Percentiles rank a stretch among this genome's conserved stretches.
Evolutionary conservation across 371 early-diverging fungal species (phyloP).

Genomic region (Lichtheimia corymbifera): DNA sequence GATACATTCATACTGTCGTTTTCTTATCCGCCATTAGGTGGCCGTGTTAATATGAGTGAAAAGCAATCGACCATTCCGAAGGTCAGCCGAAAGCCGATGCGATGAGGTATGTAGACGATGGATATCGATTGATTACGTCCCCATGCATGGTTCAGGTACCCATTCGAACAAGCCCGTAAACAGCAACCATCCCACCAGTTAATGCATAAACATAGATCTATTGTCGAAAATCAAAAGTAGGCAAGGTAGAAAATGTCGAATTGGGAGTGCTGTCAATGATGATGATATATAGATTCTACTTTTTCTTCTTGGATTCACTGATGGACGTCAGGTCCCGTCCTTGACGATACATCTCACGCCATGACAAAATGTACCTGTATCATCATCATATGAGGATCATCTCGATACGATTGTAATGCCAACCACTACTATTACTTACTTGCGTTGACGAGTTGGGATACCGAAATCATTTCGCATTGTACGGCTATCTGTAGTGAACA

Average conservation of each 20-base stretch:
- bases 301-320: constrained; percentile 10
- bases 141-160: no score
- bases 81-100: no score
- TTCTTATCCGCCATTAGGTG: no score
- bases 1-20: no score
- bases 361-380: constrained; percentile 18
- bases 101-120: no score
- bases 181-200: no score
- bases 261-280: not conserved
- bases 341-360: constrained; percentile 22
- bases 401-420: not conserved
- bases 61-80: no score
- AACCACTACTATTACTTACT: constrained; percentile 14
- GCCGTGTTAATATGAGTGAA: no score
- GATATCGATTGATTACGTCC: no score
- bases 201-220: no score
- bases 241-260: not conserved
- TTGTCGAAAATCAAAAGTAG: not conserved
- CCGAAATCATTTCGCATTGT: constrained; percentile 50
- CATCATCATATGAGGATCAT: not conserved
- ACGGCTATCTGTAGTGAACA: constrained; percentile 51
- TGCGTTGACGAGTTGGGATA: constrained; percentile 26
- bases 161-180: no score
- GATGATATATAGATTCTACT: not conserved
- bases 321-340: constrained; percentile 12